phyloP scores from a whole-genome alignment of 768 basidiomycete species.

The Baorangia bicolor region DNA sequence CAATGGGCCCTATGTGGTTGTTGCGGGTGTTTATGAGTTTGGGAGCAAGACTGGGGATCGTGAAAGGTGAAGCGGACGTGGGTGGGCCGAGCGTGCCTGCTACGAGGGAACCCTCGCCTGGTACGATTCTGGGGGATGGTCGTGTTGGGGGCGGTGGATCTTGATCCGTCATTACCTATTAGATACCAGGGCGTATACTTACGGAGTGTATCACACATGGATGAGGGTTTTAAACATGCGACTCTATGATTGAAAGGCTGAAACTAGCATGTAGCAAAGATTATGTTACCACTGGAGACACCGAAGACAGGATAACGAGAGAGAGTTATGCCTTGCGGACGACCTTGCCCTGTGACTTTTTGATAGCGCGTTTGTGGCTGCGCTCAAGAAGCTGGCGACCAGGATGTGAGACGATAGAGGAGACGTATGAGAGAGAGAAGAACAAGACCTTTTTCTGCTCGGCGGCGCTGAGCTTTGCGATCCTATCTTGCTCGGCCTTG shows the following conservation, averaged over 20 bases:
- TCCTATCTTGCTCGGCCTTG: conserved; percentile 68
- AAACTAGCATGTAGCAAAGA: conserved; percentile 2
- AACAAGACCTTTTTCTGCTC: conserved; percentile 76
- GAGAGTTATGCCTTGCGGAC: conserved; percentile 32
- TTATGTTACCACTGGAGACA: background rate
- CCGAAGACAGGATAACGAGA: background rate
- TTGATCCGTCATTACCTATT: conserved; percentile 17
- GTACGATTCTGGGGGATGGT: conserved; percentile 1
- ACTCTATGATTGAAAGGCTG: conserved; percentile 12
- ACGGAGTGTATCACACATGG: conserved; percentile 15
- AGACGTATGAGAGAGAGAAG: background rate
- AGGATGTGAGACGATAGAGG: conserved; percentile 1
- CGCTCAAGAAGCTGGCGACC: conserved; percentile 59
- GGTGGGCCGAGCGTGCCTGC: conserved; percentile 13
- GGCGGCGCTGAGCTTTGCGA: conserved; percentile 69
- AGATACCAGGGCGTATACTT: background rate
- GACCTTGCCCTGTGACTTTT: conserved; percentile 67
- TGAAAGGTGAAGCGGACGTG: conserved; percentile 21
- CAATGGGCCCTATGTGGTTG: conserved; percentile 75
- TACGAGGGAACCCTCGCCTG: conserved; percentile 20
- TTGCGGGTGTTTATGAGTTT: conserved; percentile 75
- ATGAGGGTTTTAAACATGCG: background rate
- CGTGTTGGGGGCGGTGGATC: conserved; percentile 3
- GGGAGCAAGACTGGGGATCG: conserved; percentile 62
- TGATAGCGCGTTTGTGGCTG: conserved; percentile 69